Conservation (phyloP, 2,329 filamentous ascomycete species). For the Neopestalotiopsis sp. region DNA sequence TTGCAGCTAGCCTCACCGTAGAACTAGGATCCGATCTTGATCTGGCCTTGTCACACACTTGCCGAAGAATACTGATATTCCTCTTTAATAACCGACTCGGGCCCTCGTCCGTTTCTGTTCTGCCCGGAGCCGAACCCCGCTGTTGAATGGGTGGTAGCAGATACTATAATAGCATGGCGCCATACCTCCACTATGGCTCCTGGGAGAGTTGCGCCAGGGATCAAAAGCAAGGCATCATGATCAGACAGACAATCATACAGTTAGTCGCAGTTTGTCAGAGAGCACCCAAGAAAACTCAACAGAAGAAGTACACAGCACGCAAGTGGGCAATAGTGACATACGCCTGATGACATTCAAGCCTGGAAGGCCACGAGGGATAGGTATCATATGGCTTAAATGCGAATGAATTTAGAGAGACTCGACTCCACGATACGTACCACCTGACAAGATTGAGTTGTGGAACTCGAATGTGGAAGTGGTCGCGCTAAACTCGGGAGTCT, state of each 20-base stretch:
- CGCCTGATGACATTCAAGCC: no score
- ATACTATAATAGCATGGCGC: neutral
- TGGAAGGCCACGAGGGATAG: neutral
- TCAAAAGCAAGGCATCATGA: neutral
- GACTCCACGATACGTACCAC: neutral
- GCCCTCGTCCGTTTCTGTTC: conserved; percentile 1
- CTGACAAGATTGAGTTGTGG: conserved; percentile 1
- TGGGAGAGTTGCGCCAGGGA: neutral
- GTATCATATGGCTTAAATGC: neutral
- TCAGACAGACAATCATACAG: neutral
- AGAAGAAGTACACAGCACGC: no score
- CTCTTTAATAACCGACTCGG: neutral
- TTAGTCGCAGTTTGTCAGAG: no score
- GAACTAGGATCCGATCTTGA: neutral
- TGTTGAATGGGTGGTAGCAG: neutral
- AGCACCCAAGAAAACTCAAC: no score
- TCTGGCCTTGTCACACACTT: neutral
- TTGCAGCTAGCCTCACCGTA: neutral
- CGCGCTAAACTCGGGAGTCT: neutral
- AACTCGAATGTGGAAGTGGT: neutral
- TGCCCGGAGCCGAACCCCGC: neutral
- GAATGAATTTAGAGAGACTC: neutral
- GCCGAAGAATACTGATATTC: neutral
- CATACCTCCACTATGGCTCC: neutral
- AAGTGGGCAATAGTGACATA: no score